Base-by-base conservation (phyloP, 768 basidiomycete genomes). In the Calocera viscosa region DNA sequence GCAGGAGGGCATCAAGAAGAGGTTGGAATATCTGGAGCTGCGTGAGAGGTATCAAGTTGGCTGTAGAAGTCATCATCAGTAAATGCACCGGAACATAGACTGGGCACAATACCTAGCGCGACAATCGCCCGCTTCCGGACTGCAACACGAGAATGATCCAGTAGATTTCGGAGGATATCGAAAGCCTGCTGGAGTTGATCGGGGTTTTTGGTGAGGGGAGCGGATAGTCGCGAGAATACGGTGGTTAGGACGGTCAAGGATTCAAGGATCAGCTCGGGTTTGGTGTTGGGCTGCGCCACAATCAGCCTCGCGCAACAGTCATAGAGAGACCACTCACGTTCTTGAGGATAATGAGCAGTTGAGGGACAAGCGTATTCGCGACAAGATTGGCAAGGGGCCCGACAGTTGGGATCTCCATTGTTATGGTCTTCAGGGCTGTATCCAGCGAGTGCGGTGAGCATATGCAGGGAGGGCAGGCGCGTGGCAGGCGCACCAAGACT, bases 51-150 rank as follows among this genome's bases (percentile, higher is more conserved):
- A 94, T 82, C 74, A 93, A 89, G 70, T 92, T 90, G 0, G 91
- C 89, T 63, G 74, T n/a, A 40, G 12, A 28, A 30, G 26, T 22
- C 5, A 12, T 49, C 67, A 33, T 32, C 22, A 35, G 38, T 5
- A 30, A 11, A n/a, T 47, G 49, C 5, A 19, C 14, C 12, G 33
- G 33, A 49, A 24, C n/a, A 47, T n/a, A 24, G 30, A 32, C n/a
- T 34, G 3, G 8, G 1, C 1, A 12, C 41, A 69, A 24, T 19
- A 74, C 73, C 72, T 43, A 93, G 75, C 0, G 93, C 91, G 39
- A 86, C 80, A 67, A 97, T 94, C 1, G 92, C 90, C 64, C 94
- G 88, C 79, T 98, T 98, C 64, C 94, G 86, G 65, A 98, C 90
- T 0, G 92, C 91, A 11, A 89, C 84, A 2, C 93, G 86, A 8